Evolutionary conservation across 768 basidiomycete species (phyloP), one percentile per base, ranked within the genome.

Genomic region (Podaxis sp.): DNA sequence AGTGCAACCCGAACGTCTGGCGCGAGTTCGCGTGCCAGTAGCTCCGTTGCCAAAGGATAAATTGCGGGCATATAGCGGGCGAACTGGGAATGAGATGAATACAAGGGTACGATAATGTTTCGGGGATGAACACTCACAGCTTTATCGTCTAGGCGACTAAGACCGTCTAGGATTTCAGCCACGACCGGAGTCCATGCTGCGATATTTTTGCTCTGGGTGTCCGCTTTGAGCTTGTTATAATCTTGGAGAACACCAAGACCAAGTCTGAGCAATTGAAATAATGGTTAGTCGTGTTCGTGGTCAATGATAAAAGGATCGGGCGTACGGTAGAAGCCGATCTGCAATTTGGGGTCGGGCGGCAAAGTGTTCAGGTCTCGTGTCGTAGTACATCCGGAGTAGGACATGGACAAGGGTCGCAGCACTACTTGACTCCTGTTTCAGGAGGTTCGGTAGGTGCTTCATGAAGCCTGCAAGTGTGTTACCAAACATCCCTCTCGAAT

Each of bases 141-240:
- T 71, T 90, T 94, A 67, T 94, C 89, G 69, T 98, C 95, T 66
- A 98, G 93, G 22, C 84, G 84, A 72, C 88, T 88, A 71, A 94
- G 95, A 6, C 97, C 97, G 63, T 93, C 88, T 8, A 99, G 71
- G 53, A 97, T 92, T 72, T 98, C 96, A 9, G 89, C 89, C n/a
- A 98, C 90, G 33, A 99, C 97, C n/a, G 97, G 97, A 22, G 94
- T 96, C 97, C 97, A 99, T 0, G 97, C 96, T 13, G 87, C 75
- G 63, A 99, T 96, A 72, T 97, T 99, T 76, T 98, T 94, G 57
- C 87, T 87, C 75, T 99, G 96, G 2, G 88, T 94, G 64, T 99
- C 96, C 2, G 88, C 75, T 52, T 92, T 90, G 58, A 99, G 81
- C 69, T 91, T 91, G 71, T 88, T 93, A 75, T 94, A 99, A 74